Evolutionary conservation across 768 basidiomycete species (phyloP).

Genomic region (Leucocoprinus leucothites): DNA sequence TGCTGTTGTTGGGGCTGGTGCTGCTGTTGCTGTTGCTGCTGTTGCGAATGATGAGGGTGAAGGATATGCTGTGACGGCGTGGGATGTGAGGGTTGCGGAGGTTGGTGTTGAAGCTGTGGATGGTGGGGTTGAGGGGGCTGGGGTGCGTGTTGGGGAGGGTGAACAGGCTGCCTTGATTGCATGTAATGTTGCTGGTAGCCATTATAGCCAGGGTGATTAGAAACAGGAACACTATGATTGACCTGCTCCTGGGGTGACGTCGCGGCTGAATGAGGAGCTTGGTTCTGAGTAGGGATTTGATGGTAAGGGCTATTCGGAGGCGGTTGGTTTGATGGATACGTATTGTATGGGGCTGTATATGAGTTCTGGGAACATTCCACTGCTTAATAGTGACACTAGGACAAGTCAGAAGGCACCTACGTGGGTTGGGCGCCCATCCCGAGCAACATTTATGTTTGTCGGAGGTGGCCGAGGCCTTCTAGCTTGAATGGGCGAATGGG

Average conservation of each 20-base stretch:
- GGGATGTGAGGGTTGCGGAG: conserved; percentile 18
- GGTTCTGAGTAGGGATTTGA: conserved; percentile 21
- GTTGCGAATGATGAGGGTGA: conserved; percentile 33
- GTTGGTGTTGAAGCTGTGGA: conserved; percentile 21
- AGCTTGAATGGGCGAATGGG: conserved; percentile 31
- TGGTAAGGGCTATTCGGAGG: conserved; percentile 29
- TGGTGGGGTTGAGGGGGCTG: conserved; percentile 27
- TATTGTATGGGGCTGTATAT: conserved; percentile 34
- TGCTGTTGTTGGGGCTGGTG: conserved; percentile 8
- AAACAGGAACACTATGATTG: conserved; percentile 10
- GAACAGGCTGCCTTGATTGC: conserved; percentile 9
- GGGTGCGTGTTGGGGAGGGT: conserved; percentile 12
- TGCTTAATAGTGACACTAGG: background rate
- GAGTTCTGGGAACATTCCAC: conserved; percentile 12
- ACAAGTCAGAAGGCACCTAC: conserved; percentile 31
- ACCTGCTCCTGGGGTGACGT: conserved; percentile 11
- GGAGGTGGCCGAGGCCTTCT: conserved; percentile 44
- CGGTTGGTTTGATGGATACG: conserved; percentile 38
- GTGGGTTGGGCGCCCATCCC: conserved; percentile 47
- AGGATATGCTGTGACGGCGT: conserved; percentile 26
- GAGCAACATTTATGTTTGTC: conserved; percentile 32
- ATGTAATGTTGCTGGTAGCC: conserved; percentile 10
- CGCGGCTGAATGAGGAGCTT: conserved; percentile 8
- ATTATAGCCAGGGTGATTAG: conserved; percentile 8
- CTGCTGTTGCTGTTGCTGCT: conserved; percentile 7